Evolutionary conservation across 768 basidiomycete species (phyloP), one percentile per base, ranked within the genome.

Genomic region (Leccinum fibrillosum): DNA sequence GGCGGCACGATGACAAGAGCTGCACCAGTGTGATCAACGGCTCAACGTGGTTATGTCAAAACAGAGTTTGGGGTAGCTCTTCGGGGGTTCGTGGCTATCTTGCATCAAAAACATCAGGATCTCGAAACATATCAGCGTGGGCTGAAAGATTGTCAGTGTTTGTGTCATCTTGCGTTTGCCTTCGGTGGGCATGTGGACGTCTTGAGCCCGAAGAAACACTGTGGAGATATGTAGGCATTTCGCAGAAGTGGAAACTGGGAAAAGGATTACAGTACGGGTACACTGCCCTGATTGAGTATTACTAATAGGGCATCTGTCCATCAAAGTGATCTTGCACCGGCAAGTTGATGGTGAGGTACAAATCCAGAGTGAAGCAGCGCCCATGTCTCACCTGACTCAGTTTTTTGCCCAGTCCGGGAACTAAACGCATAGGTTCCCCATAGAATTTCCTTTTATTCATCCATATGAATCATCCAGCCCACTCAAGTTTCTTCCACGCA

Each of bases 351-450:
- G 52, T 34, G 49, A 49, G 28, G 37, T 42, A 54, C 32, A 12
- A 34, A 34, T 10, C 58, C 69, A 61, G 56, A 57, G 60, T 55
- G 39, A 44, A 54, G 57, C 69, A 61, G 56, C 58, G 61, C 60
- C 42, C 42, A 48, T 21, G 42, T 25, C 52, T 54, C 56, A 53
- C 34, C 12, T 52, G 55, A 28, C 39, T 49, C 50, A 48, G 47
- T 53, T 53, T 30, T 32, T 52, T 35, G 28, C 15, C 53, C 9
- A 7, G 28, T 26, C 49, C 58, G 57, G 56, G 49, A 52, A 55
- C 57, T 52, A 50, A 50, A 37, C 25, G 5, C 9, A 57, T n/a
- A n/a, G 19, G 23, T 47, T 49, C 49, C 48, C 49, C 44, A 47
- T 11, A 44, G n/a, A 13, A 17, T 15, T 35, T 47, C 51, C 53